phyloP scores from a whole-genome alignment of 495 filamentous ascomycete species.

The Penicillium ucsense region DNA sequence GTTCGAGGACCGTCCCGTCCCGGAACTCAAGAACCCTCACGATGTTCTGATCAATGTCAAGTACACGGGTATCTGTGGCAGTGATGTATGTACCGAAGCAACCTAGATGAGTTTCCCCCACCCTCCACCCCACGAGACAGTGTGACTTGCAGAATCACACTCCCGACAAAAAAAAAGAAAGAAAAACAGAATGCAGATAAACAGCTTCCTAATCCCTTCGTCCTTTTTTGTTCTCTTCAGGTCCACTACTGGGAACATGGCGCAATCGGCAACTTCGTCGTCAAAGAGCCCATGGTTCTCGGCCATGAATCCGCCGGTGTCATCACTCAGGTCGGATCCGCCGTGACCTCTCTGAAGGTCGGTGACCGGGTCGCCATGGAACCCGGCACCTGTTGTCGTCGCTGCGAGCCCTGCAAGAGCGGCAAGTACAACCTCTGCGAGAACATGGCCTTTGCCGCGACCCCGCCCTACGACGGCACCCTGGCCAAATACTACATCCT shows the following conservation, averaged over 20 bases:
- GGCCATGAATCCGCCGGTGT: conserved; percentile 84
- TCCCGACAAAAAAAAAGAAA: neutral
- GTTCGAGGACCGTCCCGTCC: conserved; percentile 69
- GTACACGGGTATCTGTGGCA: conserved; percentile 86
- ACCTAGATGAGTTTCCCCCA: no score
- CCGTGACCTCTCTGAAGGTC: conserved; percentile 31
- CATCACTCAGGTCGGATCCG: conserved; percentile 55
- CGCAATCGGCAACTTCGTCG: conserved; percentile 69
- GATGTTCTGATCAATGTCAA: conserved; percentile 76
- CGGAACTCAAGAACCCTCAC: conserved; percentile 52
- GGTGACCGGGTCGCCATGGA: conserved; percentile 46
- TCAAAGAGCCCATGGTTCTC: conserved; percentile 83
- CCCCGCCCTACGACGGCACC: conserved; percentile 45
- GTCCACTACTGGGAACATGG: conserved; percentile 88
- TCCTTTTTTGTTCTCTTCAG: conserved; percentile 11
- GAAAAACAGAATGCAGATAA: neutral
- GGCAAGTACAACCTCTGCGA: conserved; percentile 46
- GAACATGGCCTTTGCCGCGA: conserved; percentile 44
- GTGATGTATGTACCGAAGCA: conserved; percentile 48
- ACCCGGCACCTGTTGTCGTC: conserved; percentile 42
- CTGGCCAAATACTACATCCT: conserved; percentile 45
- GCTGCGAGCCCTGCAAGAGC: conserved; percentile 42
- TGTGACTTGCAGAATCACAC: no score
- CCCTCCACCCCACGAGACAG: no score
- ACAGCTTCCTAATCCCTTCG: neutral